phyloP scores from a whole-genome alignment of 768 basidiomycete species.

The Tricholoma sp. region DNA sequence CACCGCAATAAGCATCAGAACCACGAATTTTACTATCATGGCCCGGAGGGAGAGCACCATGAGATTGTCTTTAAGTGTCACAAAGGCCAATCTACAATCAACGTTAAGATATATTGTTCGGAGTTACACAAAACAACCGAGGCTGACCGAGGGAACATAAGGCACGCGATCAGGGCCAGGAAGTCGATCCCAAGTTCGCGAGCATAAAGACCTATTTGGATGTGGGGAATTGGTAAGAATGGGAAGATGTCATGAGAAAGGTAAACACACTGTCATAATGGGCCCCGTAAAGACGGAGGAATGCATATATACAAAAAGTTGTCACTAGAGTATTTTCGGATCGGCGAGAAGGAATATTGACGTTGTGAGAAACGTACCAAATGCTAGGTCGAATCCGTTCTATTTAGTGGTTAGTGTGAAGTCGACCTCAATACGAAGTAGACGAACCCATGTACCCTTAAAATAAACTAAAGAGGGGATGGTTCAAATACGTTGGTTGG shows the following conservation, averaged over 20 bases:
- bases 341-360: not conserved
- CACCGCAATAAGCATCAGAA: slow-evolving; percentile 79
- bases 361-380: slow-evolving; percentile 44
- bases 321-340: slow-evolving; percentile 46
- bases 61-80: slow-evolving; percentile 75
- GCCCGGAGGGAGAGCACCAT: slow-evolving; percentile 83
- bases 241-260: not conserved
- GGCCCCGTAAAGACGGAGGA: slow-evolving; percentile 77
- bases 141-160: slow-evolving; percentile 79
- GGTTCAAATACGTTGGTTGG: not conserved
- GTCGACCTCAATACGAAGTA: not conserved
- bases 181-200: slow-evolving; percentile 70
- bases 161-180: slow-evolving; percentile 82
- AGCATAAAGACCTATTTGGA: slow-evolving; percentile 55
- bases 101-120: not conserved
- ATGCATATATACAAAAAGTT: slow-evolving; percentile 69
- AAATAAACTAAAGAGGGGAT: slow-evolving; percentile 55
- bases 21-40: slow-evolving; percentile 86
- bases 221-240: not conserved
- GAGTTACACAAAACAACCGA: not conserved
- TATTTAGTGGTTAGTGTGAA: slow-evolving; percentile 21
- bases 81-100: slow-evolving; percentile 71
- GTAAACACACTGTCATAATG: slow-evolving; percentile 50
- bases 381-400: slow-evolving; percentile 94
- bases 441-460: slow-evolving; percentile 75